A percentile compares a stretch with the other conserved stretches of the same genome.
Evolutionary conservation across 164 flowering plant genomes (phyloP).

Genomic region (Malania oleifera): DNA sequence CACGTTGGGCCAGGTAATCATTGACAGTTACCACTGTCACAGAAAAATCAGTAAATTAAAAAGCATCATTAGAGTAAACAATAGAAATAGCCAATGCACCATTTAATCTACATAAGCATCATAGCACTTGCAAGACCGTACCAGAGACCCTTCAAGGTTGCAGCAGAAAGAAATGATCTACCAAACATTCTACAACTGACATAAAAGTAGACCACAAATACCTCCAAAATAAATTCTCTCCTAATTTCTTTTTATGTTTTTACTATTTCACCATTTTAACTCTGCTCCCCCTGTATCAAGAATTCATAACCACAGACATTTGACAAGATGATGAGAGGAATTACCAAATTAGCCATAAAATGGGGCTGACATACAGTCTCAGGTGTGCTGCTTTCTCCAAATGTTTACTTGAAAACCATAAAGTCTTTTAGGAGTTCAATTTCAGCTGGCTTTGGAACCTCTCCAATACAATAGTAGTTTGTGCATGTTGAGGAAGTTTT

Average conservation of each 20-base stretch:
- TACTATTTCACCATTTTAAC: not conserved
- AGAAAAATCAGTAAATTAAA: slow-evolving; percentile 1
- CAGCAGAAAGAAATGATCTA: no score
- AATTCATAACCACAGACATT: no score
- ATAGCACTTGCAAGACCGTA: not conserved
- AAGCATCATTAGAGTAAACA: not conserved
- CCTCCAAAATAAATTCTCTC: not conserved
- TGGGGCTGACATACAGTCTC: no score
- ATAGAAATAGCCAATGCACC: not conserved
- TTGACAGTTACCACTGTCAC: slow-evolving; percentile 92
- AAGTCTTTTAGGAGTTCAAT: no score
- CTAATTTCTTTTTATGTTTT: not conserved
- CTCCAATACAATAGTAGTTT: not conserved
- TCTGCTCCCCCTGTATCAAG: no score
- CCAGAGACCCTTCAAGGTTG: no score
- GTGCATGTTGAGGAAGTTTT: not conserved
- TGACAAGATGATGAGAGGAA: no score
- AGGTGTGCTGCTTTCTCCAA: no score
- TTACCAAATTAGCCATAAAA: no score
- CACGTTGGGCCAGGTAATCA: slow-evolving; percentile 98
- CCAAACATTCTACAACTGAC: no score
- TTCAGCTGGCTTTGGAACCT: not conserved
- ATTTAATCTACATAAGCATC: not conserved
- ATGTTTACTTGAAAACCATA: no score
- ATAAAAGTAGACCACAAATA: not conserved